Percentiles rank a stretch among this genome's conserved stretches.
Evolutionary conservation across 2,329 filamentous ascomycete species (phyloP).

Genomic region (Colletotrichum sojae): DNA sequence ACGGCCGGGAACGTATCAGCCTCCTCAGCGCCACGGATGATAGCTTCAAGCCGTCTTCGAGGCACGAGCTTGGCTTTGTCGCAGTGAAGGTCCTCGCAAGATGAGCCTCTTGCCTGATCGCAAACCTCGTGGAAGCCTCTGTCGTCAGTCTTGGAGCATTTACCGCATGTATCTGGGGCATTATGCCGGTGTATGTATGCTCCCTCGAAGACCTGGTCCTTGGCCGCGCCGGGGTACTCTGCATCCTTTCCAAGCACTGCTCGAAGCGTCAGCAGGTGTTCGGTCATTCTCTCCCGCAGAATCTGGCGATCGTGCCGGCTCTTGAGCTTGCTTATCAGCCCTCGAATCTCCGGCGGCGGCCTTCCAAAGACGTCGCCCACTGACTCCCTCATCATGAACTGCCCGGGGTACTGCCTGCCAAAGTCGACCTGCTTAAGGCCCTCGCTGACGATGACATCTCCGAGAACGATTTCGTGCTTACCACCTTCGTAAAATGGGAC

Average conservation of each 20-base stretch:
- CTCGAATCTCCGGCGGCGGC: conserved; percentile 48
- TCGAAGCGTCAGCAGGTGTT: background rate
- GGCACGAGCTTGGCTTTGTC: background rate
- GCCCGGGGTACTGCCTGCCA: conserved; percentile 44
- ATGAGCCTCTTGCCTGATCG: conserved; percentile 28
- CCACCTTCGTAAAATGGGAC: conserved; percentile 43
- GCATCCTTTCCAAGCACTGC: background rate
- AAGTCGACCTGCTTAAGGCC: conserved; percentile 48
- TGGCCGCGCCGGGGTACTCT: conserved; percentile 46
- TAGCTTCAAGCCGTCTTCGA: conserved; percentile 12
- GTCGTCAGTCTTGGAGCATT: background rate
- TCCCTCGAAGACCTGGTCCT: conserved; percentile 50
- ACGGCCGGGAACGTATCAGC: background rate
- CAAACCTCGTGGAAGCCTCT: conserved; percentile 39
- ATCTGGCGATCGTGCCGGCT: conserved; percentile 24
- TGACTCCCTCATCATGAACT: conserved; percentile 46
- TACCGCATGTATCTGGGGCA: background rate
- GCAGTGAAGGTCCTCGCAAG: conserved; percentile 41
- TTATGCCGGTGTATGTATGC: conserved; percentile 52
- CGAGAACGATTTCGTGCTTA: conserved; percentile 44
- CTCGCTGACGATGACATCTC: conserved; percentile 53
- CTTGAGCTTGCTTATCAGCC: conserved; percentile 41
- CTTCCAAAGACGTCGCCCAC: conserved; percentile 47
- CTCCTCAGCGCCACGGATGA: background rate
- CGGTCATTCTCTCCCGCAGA: conserved; percentile 22